Base-by-base conservation (phyloP, 2,329 filamentous ascomycete species). In the Neopestalotiopsis clavispora region DNA sequence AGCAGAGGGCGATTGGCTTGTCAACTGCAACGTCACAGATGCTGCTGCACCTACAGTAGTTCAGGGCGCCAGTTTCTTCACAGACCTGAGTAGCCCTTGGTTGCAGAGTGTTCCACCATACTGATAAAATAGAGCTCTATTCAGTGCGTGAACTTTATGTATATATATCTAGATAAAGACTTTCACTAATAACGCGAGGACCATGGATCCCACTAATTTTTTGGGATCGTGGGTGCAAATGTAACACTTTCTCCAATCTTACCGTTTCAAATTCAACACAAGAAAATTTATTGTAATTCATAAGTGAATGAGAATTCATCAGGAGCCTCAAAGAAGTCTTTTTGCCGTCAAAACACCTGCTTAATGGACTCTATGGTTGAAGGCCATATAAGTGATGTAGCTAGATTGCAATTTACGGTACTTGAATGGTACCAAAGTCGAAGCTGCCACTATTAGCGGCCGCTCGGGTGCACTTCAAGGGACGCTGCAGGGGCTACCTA, bases 61-160 rank as follows among this genome's bases (percentile, higher is more conserved):
- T 28, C 78, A 79, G 68, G 85, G 85, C 0, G 84, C 84, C 0
- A 85, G 83, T 38, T 87, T 87, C 72, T 85, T 84, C 63, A 86
- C 83, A 0, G 77, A 86, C 69, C 72, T 87, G 68, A 75, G 77
- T 23, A 80, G 81, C 49, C 72, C 79, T 30, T 82, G 82, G 70
- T 66, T 84, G 42, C 69, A 74, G 66, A 72, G 71, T 58, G 58
- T 77, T 4, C 45, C 71, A 49, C 71, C 73, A 45, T 76, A 60
- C 30, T 66, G 20, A 40, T 23, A 17, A 23, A 38, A 20, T 14
- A 38, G 5, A 52, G 17, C 38, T 10, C 4, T 49, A 49, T 20
- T 49, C 6, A n/a, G 4, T 38, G 34, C 10, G 10, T 38, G 10
- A 38, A 38, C 6, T 38, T 38, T 38, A 7, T 38, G 34, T 38